Base-by-base conservation (phyloP, 2,329 filamentous ascomycete species). In the Diaporthe vexans region DNA sequence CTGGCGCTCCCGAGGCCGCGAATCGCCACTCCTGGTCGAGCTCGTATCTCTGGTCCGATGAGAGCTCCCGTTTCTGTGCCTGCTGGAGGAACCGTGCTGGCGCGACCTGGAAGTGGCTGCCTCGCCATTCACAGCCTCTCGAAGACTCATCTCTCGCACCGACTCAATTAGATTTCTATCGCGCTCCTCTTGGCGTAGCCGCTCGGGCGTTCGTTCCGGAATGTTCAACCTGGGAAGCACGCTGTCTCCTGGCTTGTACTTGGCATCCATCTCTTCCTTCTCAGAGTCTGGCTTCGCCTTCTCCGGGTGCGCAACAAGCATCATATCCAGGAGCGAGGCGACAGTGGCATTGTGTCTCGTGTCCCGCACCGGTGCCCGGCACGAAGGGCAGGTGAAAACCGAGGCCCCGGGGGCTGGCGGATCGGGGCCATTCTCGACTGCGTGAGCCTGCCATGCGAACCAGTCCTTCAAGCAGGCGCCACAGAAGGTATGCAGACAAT, bases 401-500 rank as follows among this genome's bases (percentile, higher is more conserved):
- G 84, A 78, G 79, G 86, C 75, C 79, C 88, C 80, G 78, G 88
- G 80, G 71, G 86, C 78, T 76, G 90, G 87, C 56, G 87, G 85
- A 15, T 84, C 84, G 17, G 88, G 88, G 2, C 85, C 84, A 74
- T 83, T 85, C 76, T 88, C 89, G 57, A 89, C 89, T 19, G 88
- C 87, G 40, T 88, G 86, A 51, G 92, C 92, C 82, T 98, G 95
- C 83, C 92, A 97, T 76, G 88, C 86, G 82, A 98, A 99, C 97
- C 97, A 99, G 86, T 97, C 95, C 83, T 97, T 98, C 74, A 98
- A 84, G 81, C 97, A 99, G 52, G 94, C 94, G 77, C 95, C 97
- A 86, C 97, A 99, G 84, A 97, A 99, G 59, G 96, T 98, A 85
- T 98, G 95, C 58, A 98, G 90, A 82, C 95, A 98, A 86, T 98